These are phyloP conservation scores for Cryptococcus jaspeensis DNA, from an alignment of 1,284 basidiomycete genomes.

Conservation along the genomic window DNA sequence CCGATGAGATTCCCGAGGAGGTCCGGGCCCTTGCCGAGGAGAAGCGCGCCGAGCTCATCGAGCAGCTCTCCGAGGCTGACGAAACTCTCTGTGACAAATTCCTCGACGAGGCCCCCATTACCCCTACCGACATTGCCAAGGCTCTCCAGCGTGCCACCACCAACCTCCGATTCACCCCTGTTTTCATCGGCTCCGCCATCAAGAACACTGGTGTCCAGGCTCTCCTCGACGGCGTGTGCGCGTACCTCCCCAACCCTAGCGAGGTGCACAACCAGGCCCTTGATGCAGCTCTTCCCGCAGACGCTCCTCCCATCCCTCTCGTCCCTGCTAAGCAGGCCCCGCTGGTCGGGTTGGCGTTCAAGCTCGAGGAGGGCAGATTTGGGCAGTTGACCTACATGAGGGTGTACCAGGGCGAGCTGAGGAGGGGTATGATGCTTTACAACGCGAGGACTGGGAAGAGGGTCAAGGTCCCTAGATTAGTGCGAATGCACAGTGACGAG, in stretches of 20 bases:
- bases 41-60: slow-evolving; percentile 88
- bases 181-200: slow-evolving; percentile 95
- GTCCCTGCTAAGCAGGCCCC: slow-evolving; percentile 79
- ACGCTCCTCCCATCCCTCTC: slow-evolving; percentile 69
- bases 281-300: slow-evolving; percentile 69
- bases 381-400: slow-evolving; percentile 99
- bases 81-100: slow-evolving; percentile 90
- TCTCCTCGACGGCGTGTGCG: slow-evolving; percentile 89
- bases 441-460: slow-evolving; percentile 96
- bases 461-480: slow-evolving; percentile 96
- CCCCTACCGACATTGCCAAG: slow-evolving; percentile 68
- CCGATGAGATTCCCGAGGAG: slow-evolving; percentile 81
- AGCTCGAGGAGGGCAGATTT: slow-evolving; percentile 95
- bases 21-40: slow-evolving; percentile 70
- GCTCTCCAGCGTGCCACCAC: slow-evolving; percentile 90
- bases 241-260: slow-evolving; percentile 89
- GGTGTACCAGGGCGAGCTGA: slow-evolving; percentile 94
- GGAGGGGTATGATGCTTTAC: slow-evolving; percentile 80
- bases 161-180: slow-evolving; percentile 87
- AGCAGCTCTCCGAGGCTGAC: slow-evolving; percentile 94
- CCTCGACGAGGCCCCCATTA: slow-evolving; percentile 78
- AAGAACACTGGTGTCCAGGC: slow-evolving; percentile 97
- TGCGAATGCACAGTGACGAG: slow-evolving; percentile 98
- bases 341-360: slow-evolving; percentile 94
- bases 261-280: slow-evolving; percentile 79